Evolutionary conservation across 345 rosid species (phyloP), one percentile per base, ranked within the genome.

Genomic region (Hibiscus syriacus): DNA sequence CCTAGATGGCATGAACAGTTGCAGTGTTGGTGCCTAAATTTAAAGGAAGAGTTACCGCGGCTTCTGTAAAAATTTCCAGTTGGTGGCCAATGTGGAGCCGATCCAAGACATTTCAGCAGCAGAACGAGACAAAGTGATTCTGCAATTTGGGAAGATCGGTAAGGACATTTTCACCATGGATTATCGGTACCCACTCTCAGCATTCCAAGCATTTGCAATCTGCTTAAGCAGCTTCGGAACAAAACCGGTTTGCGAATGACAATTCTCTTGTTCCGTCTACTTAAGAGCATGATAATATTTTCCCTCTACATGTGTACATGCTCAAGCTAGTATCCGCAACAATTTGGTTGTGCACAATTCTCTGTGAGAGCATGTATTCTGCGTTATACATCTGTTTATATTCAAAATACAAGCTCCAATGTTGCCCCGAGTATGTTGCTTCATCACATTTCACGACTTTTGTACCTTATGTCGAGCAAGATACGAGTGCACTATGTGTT

Each of bases 1-100:
- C 98, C 98, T 53, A 87, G 98, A 74, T 92, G 98, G 98, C 98
- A 90, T 62, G 98, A 90, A 55, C 98, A 88, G 73, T 80, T 92
- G 48, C 98, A 90, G 63, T 92, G 97, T 72, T 90, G 98, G 98
- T 92, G 98, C 79, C 73, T 92, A 0, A 92, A 92, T 90, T 92
- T 67, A 92, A 81, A 80, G 98, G 97, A 5, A 88, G 98, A 20
- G 98, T 88, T 4, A 86, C 97, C 0, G 93, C 90, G 25, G 98
- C 98, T 20, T 92, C 98, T 1, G 98, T 92, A 92, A 92, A 79
- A 92, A 90, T 72, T 92, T 92, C 61, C 98, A 92, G 88, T 79
- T 92, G 64, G 93, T 88, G 23, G 92, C 96, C 39, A 79, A 85
- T n/a, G 76, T 50, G 2, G 93, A 82, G 68, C 79, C 84, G 43